phyloP scores from a whole-genome alignment of 208 protist genomes.

The Acanthamoeba culbertsoni region DNA sequence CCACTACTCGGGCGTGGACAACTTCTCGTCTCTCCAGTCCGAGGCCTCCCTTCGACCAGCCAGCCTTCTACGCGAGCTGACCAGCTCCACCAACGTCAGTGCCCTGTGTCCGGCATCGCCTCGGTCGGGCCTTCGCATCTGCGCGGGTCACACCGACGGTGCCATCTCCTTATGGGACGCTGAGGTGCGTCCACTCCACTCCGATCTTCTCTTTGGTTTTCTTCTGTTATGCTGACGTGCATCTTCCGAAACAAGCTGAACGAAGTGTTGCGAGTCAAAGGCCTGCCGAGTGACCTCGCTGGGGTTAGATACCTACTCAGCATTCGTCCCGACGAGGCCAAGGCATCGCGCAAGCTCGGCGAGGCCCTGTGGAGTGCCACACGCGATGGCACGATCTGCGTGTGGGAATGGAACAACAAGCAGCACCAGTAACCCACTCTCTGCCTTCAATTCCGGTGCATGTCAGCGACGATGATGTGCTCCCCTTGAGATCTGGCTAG shows the following conservation, averaged over 20 bases:
- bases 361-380: not conserved
- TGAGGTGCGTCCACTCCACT: not conserved
- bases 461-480: no score
- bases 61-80: not conserved
- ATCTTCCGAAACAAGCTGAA: not conserved
- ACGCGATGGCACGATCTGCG: not conserved
- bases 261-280: not conserved
- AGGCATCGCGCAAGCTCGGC: not conserved
- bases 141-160: not conserved
- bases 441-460: no score
- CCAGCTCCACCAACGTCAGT: not conserved
- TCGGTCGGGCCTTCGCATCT: not conserved
- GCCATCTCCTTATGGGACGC: not conserved
- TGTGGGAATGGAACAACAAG: constrained; percentile 3
- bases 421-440: not conserved
- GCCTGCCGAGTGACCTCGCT: not conserved
- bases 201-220: not conserved
- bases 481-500: no score
- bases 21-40: not conserved
- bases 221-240: not conserved
- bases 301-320: not conserved
- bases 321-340: not conserved
- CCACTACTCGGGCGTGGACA: not conserved
- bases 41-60: not conserved
- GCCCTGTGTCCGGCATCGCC: not conserved